Evolutionary conservation across 345 rosid genomes (phyloP), one percentile per base, ranked within the genome.

Genomic region (Gossypium thurberi): DNA sequence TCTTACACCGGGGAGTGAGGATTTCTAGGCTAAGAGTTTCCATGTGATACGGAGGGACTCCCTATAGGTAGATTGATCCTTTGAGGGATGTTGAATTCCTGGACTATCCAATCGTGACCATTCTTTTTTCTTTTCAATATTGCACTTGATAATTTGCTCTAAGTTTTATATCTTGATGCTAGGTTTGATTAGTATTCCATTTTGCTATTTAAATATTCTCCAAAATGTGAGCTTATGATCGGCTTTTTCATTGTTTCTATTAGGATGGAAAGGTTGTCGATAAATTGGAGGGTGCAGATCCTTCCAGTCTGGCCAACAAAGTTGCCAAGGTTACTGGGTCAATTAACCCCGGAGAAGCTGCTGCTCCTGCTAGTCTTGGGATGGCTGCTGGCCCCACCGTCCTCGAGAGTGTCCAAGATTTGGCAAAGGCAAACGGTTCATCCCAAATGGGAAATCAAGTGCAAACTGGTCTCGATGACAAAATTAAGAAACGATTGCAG

Each of bases 361-460:
- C 99, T 11, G 93, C 97, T 76, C 99, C 98, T 70, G 97, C 99
- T 69, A 96, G 99, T 85, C 89, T 93, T 65, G 99, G 97, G 21
- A 78, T 96, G 87, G 98, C 98, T 79, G 98, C 98, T 48, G 99
- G 95, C 17, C 85, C 97, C 20, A 78, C 81, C 44, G 65, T 93
- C 77, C 90, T 96, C 55, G 95, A 93, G 82, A 75, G 90, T 1
- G 87, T 96, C 52, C 84, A 89, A 78, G 97, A 85, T 81, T 72
- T 90, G 51, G 90, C 89, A 44, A 84, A 84, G 82, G 91, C 84
- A 72, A 82, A 83, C 50, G 83, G 79, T 70, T 77, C 89, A 40
- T 76, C 85, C 25, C 74, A 69, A 77, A 75, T 65, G 20, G 74
- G 65, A 67, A 87, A 71, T 57, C 80, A 75, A 74, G 87, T 79